A percentile compares a stretch with the other conserved stretches of the same genome.
Conservation (phyloP, 73 alveolate species). For the Diophrys sp. region DNA sequence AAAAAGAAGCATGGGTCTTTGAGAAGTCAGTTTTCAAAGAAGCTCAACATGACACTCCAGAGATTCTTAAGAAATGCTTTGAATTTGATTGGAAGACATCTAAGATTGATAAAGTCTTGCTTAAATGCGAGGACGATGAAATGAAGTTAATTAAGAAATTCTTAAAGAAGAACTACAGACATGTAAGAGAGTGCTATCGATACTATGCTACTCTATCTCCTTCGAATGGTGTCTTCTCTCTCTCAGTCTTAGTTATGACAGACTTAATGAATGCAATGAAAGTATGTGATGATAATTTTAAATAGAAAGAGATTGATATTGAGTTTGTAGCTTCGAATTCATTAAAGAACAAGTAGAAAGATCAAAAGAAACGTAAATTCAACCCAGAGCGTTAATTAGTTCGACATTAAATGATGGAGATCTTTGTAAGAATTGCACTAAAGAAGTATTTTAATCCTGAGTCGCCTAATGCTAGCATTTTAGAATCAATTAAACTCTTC, state of each 20-base stretch:
- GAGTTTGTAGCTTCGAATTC: too few species aligned
- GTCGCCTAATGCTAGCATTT: too few species aligned
- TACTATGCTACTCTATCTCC: conserved; percentile 54
- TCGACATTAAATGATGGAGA: conserved; percentile 34
- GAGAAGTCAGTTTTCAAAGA: conserved; percentile 66
- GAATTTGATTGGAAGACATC: conserved; percentile 74
- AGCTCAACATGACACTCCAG: conserved; percentile 63
- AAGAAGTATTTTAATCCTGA: too few species aligned
- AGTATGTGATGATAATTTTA: too few species aligned
- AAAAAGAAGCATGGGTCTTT: conserved; percentile 60
- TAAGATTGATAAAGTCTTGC: conserved; percentile 44
- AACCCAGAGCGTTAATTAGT: too few species aligned
- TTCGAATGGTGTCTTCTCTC: conserved; percentile 31
- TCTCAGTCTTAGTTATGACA: conserved; percentile 41
- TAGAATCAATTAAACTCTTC: too few species aligned
- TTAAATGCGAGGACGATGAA: conserved; percentile 28
- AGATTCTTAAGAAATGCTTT: conserved; percentile 73
- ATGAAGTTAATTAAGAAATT: conserved; percentile 29
- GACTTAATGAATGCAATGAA: conserved; percentile 37
- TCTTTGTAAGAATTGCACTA: conserved; percentile 21
- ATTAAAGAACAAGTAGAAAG: too few species aligned
- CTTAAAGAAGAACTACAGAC: conserved; percentile 16
- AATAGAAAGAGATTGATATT: too few species aligned
- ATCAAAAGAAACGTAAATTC: too few species aligned
- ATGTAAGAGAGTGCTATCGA: conserved; percentile 54